Base-by-base conservation (phyloP, 225 moss, liverwort and hornwort genomes). In the Rhytidiadelphus loreus region DNA sequence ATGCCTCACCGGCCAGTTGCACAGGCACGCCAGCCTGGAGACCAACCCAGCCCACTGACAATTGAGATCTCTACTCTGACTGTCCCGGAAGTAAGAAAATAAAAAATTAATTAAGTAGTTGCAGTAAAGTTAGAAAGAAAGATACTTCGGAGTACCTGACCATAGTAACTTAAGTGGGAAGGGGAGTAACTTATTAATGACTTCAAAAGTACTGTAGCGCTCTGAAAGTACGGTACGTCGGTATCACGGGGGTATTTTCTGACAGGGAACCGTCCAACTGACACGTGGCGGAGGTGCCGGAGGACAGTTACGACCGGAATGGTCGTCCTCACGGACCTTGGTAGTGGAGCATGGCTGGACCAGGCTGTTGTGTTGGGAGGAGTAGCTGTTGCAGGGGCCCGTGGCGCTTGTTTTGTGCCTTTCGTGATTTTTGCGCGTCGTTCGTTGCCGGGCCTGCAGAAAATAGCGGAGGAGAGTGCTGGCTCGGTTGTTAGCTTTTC, bases 321-420 rank as follows among this genome's bases (percentile, higher is more conserved):
- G 7, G 86, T 89, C 82, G 76, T 86, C 86, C 48, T 86, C 76
- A 4, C 17, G 48, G 65, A 19, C 25, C 43, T n/a, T 7, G 78
- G n/a, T 69, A 28, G 68, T 83, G 28, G 68, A 55, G 74, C 86
- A 64, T 30, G 23, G 81, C 82, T 82, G 89, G 89, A 64, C 89
- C 89, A 89, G 81, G 89, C 81, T 89, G 89, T 85, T 89, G 85
- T n/a, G n/a, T n/a, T n/a, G n/a, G n/a, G n/a, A n/a, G 72, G 7
- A 73, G n/a, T 58, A 84, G 85, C 81, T 89, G 89, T 82, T 86
- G 89, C 81, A 65, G 58, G 73, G n/a, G 64, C 81, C 81, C 56
- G 46, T 29, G 66, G 63, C 66, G 81, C 86, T 48, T 9, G 64
- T 63, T 39, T n/a, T 14, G 75, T 13, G 35, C 68, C 28, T 75